phyloP scores from a whole-genome alignment of 306 rosid species.

The Cucumis cinereus region DNA sequence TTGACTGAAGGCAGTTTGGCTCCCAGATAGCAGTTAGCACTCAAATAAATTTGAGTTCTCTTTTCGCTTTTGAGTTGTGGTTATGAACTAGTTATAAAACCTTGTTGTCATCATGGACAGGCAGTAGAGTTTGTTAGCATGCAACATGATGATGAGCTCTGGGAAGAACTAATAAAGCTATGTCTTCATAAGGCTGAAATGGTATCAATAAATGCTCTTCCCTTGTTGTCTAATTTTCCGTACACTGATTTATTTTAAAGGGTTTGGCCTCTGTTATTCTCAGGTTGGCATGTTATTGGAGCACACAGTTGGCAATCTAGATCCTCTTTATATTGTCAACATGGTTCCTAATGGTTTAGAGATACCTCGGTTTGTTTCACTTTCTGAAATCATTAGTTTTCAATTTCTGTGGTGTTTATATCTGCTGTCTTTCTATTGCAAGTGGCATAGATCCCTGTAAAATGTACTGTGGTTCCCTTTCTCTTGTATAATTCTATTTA shows the following conservation, averaged over 20 bases:
- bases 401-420: background rate
- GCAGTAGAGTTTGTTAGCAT: constrained; percentile 60
- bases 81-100: background rate
- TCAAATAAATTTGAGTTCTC: too few relatives aligned
- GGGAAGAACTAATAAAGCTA: constrained; percentile 47
- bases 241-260: background rate
- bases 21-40: constrained; percentile 4
- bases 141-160: constrained; percentile 56
- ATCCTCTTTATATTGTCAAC: constrained; percentile 74
- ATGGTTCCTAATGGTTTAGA: constrained; percentile 91
- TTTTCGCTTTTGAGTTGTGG: constrained; percentile 7
- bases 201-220: constrained; percentile 14
- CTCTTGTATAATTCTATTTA: background rate
- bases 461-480: background rate
- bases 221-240: background rate
- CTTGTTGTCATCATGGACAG: constrained; percentile 27
- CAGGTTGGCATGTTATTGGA: constrained; percentile 90
- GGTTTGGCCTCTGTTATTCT: constrained; percentile 17
- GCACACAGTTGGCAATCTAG: constrained; percentile 90
- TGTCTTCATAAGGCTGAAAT: constrained; percentile 60
- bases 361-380: constrained; percentile 67
- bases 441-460: background rate
- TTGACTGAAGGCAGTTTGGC: constrained; percentile 9
- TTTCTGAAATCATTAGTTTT: background rate
- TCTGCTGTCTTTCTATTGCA: background rate